Percentiles rank a stretch among this genome's conserved stretches.
Evolutionary conservation across 2,329 filamentous ascomycete genomes (phyloP).

Genomic region (Alternaria hordeiaustralica): DNA sequence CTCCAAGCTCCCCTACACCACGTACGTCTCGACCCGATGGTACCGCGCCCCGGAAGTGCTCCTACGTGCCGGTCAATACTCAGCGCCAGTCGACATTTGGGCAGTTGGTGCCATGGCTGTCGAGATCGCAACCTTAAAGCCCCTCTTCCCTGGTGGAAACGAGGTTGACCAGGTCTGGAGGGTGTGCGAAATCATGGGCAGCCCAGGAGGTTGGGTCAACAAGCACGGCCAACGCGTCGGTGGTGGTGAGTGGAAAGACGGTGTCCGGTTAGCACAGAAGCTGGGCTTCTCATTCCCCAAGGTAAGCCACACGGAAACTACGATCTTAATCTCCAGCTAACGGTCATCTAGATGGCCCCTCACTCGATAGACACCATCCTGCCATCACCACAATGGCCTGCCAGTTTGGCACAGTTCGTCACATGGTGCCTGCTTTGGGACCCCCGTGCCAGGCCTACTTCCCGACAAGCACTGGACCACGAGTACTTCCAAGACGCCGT

Average conservation of each 20-base stretch:
- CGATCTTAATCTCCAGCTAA: slow-evolving; percentile 6
- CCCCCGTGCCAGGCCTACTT: slow-evolving; percentile 88
- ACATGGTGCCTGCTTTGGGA: slow-evolving; percentile 99
- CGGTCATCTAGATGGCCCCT: slow-evolving; percentile 83
- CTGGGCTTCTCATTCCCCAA: slow-evolving; percentile 97
- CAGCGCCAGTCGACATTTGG: slow-evolving; percentile 98
- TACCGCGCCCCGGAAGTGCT: slow-evolving; percentile 93
- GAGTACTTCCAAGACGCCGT: slow-evolving; percentile 94
- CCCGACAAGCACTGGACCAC: slow-evolving; percentile 90
- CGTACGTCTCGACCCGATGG: slow-evolving; percentile 97
- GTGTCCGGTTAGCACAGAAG: slow-evolving; percentile 89
- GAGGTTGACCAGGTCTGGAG: slow-evolving; percentile 99
- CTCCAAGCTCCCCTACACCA: slow-evolving; percentile 95
- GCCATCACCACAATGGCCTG: slow-evolving; percentile 88
- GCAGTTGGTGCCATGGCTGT: slow-evolving; percentile 98
- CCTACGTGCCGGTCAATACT: slow-evolving; percentile 92
- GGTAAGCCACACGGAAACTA: slow-evolving; percentile 46
- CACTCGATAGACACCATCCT: slow-evolving; percentile 96
- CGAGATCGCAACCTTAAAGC: slow-evolving; percentile 94
- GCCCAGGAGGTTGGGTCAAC: slow-evolving; percentile 97
- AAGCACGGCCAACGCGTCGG: slow-evolving; percentile 86
- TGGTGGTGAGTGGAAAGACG: slow-evolving; percentile 97
- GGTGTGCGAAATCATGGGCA: slow-evolving; percentile 99
- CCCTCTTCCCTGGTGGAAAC: slow-evolving; percentile 94
- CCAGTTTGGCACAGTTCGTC: slow-evolving; percentile 87